A percentile compares a stretch with the other conserved stretches of the same genome.
These are phyloP conservation scores for Aspergillus mulundensis DNA, from an alignment of 495 filamentous ascomycete species.

Conservation along the genomic window DNA sequence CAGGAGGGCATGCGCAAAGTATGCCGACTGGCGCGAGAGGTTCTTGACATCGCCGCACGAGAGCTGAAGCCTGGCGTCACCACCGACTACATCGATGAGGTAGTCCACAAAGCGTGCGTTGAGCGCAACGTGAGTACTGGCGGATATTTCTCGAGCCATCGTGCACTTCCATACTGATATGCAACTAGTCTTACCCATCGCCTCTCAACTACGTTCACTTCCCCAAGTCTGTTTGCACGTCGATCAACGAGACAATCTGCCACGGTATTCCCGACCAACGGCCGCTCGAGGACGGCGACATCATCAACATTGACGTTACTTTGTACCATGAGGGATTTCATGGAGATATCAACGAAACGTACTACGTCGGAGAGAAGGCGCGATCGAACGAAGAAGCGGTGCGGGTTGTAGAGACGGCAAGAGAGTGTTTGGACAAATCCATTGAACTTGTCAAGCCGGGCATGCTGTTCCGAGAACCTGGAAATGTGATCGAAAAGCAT, in stretches of 20 bases:
- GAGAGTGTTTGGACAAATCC: conserved; percentile 77
- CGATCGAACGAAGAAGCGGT: conserved; percentile 71
- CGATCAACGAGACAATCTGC: conserved; percentile 93
- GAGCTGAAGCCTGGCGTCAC: conserved; percentile 83
- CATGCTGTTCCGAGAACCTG: conserved; percentile 78
- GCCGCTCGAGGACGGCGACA: conserved; percentile 76
- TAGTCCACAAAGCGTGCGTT: conserved; percentile 93
- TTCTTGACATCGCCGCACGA: conserved; percentile 84
- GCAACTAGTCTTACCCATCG: conserved; percentile 80
- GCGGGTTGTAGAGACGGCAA: conserved; percentile 77
- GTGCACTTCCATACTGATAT: not conserved
- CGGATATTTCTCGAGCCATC: not conserved
- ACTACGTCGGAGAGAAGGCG: conserved; percentile 79
- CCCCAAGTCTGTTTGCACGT: conserved; percentile 97
- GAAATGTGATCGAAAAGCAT: conserved; percentile 79
- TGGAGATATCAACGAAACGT: conserved; percentile 88
- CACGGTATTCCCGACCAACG: conserved; percentile 86
- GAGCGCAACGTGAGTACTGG: conserved; percentile 71
- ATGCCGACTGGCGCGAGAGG: conserved; percentile 82
- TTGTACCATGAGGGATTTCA: conserved; percentile 86
- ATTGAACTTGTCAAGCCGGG: conserved; percentile 85
- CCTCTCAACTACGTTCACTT: conserved; percentile 95
- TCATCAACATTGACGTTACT: conserved; percentile 85
- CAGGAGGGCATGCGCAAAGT: conserved; percentile 92
- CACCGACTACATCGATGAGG: conserved; percentile 92